These are phyloP conservation scores for Vitis hybrid DNA, from an alignment of 177 flowering plant genomes.

Conservation along the genomic window DNA sequence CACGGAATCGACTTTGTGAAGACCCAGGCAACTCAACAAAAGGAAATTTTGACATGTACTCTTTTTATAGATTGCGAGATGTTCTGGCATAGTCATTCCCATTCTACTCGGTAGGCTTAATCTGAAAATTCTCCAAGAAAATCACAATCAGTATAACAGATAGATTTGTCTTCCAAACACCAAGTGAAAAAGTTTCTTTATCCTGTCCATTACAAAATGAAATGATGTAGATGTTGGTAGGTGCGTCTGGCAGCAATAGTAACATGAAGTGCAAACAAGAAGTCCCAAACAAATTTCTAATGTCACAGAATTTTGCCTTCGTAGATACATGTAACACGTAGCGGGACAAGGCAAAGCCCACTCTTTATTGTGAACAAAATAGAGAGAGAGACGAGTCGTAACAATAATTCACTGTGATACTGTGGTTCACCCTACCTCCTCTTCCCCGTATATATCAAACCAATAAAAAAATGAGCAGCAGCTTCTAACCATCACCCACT, in stretches of 20 bases:
- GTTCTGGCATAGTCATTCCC: too few species aligned
- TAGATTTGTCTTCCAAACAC: too few species aligned
- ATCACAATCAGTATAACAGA: background rate
- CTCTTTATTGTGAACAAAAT: slow-evolving; percentile 31
- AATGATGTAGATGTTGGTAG: background rate
- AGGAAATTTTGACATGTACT: too few species aligned
- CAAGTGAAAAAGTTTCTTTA: background rate
- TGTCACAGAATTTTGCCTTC: slow-evolving; percentile 1
- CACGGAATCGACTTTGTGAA: too few species aligned
- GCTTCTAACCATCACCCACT: too few species aligned
- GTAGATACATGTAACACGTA: background rate
- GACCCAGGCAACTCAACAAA: too few species aligned
- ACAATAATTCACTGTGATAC: too few species aligned
- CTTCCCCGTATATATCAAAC: too few species aligned
- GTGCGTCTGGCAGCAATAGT: background rate
- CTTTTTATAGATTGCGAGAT: too few species aligned
- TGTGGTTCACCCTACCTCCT: too few species aligned
- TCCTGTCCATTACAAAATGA: background rate
- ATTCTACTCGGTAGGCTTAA: too few species aligned
- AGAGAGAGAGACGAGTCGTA: slow-evolving; percentile 11
- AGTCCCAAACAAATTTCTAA: background rate
- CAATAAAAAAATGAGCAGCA: too few species aligned
- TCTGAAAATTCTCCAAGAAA: background rate
- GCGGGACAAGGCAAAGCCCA: slow-evolving; percentile 15
- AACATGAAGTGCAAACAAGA: background rate